Evolutionary conservation across 2,329 filamentous ascomycete genomes (phyloP), one percentile per base, ranked within the genome.

Genomic region (Pseudophaeomoniella oleicola): DNA sequence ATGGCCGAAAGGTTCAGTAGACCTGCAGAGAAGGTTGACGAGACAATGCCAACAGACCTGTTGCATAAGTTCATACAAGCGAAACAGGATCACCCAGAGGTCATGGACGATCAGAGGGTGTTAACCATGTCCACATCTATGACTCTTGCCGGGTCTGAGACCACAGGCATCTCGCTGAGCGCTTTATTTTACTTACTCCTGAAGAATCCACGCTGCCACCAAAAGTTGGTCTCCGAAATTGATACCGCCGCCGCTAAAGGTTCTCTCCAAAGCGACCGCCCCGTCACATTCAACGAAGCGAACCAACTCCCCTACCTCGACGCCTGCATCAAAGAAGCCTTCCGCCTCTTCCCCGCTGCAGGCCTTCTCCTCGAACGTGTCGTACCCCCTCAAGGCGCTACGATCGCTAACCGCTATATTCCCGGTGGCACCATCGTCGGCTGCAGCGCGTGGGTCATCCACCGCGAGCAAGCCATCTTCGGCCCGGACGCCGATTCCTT

Each of bases 311-410:
- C 74, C 0, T 90, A 87, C 52, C 71, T 90, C 4, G 79, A 86
- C 48, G 82, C 81, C 3, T 77, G 75, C 38, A 69, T 88, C 47
- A 82, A 87, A 50, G 83, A 90, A 54, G 72, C 78, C 3, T 82
- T 87, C 60, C 72, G 81, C 10, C 52, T 85, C 46, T 80, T 87
- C 52, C 82, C 83, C 0, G 79, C 81, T 0, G 69, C 78, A 0
- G 82, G 81, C 0, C 60, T 87, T 4, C 75, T 78, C 0, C 63
- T 88, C 31, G 82, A 88, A 55, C 71, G 83, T 41, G 63, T 87
- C 32, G 78, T 83, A 0, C 82, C 82, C 0, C 56, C 64, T 0
- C 45, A 42, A 17, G 52, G 51, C 11, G 37, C 37, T 4, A 32
- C 17, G 15, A 43, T 58, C 19, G 44, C 45, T 13, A 52, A 48